Conservation (phyloP, 257 asterid species). For the Ilex asprella region DNA sequence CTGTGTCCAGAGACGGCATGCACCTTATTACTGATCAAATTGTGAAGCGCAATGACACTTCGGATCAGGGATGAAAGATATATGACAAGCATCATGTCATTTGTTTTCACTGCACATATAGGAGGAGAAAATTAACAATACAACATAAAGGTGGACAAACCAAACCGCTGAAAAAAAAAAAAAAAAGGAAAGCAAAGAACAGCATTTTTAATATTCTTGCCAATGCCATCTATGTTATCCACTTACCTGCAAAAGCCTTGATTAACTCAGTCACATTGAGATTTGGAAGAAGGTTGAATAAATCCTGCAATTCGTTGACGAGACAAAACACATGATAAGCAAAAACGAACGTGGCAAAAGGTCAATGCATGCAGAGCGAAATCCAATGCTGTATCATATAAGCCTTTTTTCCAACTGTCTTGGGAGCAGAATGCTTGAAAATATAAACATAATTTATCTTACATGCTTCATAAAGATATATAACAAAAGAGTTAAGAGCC, state of each 20-base stretch:
- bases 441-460: too few species aligned
- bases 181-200: neutral
- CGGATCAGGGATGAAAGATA: conserved; percentile 87
- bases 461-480: too few species aligned
- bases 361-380: neutral
- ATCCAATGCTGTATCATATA: too few species aligned
- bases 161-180: neutral
- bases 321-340: neutral
- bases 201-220: neutral
- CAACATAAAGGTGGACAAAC: neutral
- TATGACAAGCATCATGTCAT: conserved; percentile 95
- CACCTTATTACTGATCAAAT: conserved; percentile 93
- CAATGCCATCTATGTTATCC: neutral
- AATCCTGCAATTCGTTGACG: conserved; percentile 44
- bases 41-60: conserved; percentile 90
- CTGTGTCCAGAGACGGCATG: conserved; percentile 7
- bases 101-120: conserved; percentile 63
- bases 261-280: conserved; percentile 72
- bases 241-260: conserved; percentile 76
- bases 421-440: too few species aligned
- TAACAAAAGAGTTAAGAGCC: too few species aligned
- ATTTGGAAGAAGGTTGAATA: conserved; percentile 85
- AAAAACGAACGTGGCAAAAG: neutral
- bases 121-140: conserved; percentile 9
- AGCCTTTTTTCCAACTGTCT: too few species aligned